Evolutionary conservation across 2,329 filamentous ascomycete genomes (phyloP).

Genomic region (Didymella arachidicola): DNA sequence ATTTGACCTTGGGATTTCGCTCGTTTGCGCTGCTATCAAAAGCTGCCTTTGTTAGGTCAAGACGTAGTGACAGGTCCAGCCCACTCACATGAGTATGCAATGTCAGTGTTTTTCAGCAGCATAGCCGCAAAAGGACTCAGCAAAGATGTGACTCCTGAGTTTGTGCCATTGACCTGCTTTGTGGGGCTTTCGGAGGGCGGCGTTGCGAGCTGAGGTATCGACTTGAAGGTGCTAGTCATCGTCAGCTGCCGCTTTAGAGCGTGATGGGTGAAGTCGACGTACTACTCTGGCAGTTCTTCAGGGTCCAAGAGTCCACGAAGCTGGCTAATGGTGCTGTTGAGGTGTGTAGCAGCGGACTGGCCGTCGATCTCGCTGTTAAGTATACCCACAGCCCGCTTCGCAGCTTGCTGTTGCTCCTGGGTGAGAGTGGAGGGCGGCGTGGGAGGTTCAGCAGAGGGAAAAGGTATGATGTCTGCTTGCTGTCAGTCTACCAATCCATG

Average conservation of each 20-base stretch:
- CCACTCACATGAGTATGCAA: conserved; percentile 47
- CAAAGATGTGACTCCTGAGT: conserved; percentile 26
- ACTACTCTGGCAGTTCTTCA: conserved; percentile 75
- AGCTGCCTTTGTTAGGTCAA: conserved; percentile 32
- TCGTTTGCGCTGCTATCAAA: conserved; percentile 21
- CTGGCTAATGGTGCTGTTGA: conserved; percentile 76
- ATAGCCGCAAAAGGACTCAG: conserved; percentile 64
- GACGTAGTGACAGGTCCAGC: not conserved
- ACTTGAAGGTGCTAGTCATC: conserved; percentile 42
- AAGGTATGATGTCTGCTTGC: conserved; percentile 55
- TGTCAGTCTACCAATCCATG: conserved; percentile 25
- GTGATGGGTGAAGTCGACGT: conserved; percentile 36
- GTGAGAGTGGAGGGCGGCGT: conserved; percentile 49
- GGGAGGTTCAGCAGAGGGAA: conserved; percentile 53
- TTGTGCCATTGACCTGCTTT: conserved; percentile 30
- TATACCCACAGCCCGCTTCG: conserved; percentile 65
- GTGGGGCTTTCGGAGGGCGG: conserved; percentile 41
- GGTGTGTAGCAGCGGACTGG: conserved; percentile 66
- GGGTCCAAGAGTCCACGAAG: conserved; percentile 77
- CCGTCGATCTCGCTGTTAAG: conserved; percentile 74
- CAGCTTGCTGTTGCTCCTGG: conserved; percentile 58
- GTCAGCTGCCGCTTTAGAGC: conserved; percentile 22
- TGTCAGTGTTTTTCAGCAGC: conserved; percentile 56
- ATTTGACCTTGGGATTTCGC: conserved; percentile 19
- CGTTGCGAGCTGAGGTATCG: conserved; percentile 40